phyloP scores from a whole-genome alignment of 2,329 filamentous ascomycete genomes.

The Arthrobotrys sinensis region DNA sequence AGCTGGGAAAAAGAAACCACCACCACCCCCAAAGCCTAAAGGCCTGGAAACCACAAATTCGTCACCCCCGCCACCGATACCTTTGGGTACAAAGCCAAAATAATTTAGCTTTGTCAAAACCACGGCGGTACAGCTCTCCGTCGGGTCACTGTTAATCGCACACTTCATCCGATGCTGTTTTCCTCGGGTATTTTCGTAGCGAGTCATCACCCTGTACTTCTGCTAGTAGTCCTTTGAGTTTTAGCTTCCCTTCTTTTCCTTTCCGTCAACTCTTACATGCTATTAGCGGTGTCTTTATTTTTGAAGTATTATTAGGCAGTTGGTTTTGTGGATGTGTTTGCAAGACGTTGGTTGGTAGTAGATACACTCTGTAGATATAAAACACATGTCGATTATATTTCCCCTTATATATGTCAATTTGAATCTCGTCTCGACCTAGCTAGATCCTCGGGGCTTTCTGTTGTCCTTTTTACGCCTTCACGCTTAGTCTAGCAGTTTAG shows the following conservation, averaged over 20 bases:
- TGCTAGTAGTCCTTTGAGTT: not conserved
- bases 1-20: constrained; percentile 61
- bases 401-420: too few relatives aligned
- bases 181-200: not conserved
- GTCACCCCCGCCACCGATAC: constrained; percentile 39
- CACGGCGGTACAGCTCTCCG: not conserved
- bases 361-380: not conserved
- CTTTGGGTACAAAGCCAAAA: constrained; percentile 49
- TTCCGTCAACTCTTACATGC: not conserved
- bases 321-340: not conserved
- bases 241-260: not conserved
- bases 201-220: not conserved
- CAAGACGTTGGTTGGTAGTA: not conserved
- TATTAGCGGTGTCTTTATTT: not conserved
- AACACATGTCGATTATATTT: not conserved
- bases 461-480: too few relatives aligned
- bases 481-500: too few relatives aligned
- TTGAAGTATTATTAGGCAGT: not conserved
- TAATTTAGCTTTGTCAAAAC: not conserved
- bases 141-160: not conserved
- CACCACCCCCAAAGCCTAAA: constrained; percentile 62
- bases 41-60: constrained; percentile 11
- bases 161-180: not conserved
- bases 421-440: too few relatives aligned
- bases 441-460: too few relatives aligned